Conservation (phyloP, 2,329 filamentous ascomycete genomes). For the Knoxdaviesia proteae region DNA sequence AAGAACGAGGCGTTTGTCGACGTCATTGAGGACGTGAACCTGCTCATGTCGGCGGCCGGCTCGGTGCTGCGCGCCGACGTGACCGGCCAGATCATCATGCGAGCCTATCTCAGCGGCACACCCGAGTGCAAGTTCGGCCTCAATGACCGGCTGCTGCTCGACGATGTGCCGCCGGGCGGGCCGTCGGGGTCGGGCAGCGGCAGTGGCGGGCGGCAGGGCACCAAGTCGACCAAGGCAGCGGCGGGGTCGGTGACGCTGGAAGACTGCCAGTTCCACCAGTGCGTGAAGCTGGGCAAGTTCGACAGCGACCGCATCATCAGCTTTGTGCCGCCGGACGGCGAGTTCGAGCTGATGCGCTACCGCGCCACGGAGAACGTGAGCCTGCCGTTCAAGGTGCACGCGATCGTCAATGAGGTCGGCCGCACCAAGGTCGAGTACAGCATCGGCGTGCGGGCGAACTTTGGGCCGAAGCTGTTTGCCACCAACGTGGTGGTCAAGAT, state of each 20-base stretch:
- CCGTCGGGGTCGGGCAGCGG: neutral
- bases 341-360: conserved; percentile 98
- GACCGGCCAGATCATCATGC: conserved; percentile 95
- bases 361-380: conserved; percentile 97
- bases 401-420: conserved; percentile 92
- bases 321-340: conserved; percentile 89
- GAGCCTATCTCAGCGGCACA: conserved; percentile 86
- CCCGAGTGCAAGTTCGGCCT: conserved; percentile 98
- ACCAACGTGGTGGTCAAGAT: conserved; percentile 91
- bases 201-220: conserved; percentile 56
- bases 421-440: conserved; percentile 98
- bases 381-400: conserved; percentile 93
- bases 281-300: conserved; percentile 92
- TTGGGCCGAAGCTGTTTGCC: conserved; percentile 85
- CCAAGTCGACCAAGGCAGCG: conserved; percentile 84
- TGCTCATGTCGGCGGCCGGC: conserved; percentile 95
- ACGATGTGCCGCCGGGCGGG: conserved; percentile 32
- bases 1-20: conserved; percentile 99
- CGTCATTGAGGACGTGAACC: conserved; percentile 96
- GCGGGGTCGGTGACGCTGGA: conserved; percentile 90
- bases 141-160: conserved; percentile 85
- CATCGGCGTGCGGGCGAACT: conserved; percentile 93
- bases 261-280: conserved; percentile 98
- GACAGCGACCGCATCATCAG: conserved; percentile 92
- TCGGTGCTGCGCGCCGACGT: conserved; percentile 90